phyloP scores from a whole-genome alignment of 345 rosid genomes.

The Pugionium cornutum region DNA sequence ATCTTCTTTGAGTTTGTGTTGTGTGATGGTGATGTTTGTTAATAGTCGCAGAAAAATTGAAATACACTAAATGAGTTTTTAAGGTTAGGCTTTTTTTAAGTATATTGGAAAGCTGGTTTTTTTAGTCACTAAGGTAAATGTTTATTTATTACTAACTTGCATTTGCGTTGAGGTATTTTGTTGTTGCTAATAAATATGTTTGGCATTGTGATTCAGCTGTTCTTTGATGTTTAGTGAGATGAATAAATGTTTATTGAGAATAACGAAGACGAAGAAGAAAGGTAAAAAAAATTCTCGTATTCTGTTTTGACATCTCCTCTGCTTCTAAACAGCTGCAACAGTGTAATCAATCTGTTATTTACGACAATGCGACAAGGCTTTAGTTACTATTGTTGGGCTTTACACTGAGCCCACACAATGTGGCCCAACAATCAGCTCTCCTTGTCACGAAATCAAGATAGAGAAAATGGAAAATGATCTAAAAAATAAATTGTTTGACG shows the following conservation, averaged over 20 bases:
- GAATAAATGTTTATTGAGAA: background rate
- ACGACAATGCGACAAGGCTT: background rate
- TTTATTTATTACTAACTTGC: slow-evolving; percentile 19
- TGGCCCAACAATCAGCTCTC: slow-evolving; percentile 7
- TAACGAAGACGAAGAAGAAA: slow-evolving; percentile 3
- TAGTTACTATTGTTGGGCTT: slow-evolving; percentile 11
- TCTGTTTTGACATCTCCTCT: slow-evolving; percentile 7
- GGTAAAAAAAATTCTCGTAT: background rate
- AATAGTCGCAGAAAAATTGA: background rate
- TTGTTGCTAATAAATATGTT: slow-evolving; percentile 28
- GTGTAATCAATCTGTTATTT: slow-evolving; percentile 5
- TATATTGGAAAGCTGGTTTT: background rate
- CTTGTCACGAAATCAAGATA: slow-evolving; percentile 34
- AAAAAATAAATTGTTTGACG: slow-evolving; percentile 37
- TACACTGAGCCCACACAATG: slow-evolving; percentile 5
- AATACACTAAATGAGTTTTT: slow-evolving; percentile 7
- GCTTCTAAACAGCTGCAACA: background rate
- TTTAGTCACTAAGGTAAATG: background rate
- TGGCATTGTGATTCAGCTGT: slow-evolving; percentile 2
- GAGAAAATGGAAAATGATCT: slow-evolving; percentile 71
- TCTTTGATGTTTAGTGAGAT: background rate
- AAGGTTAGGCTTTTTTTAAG: slow-evolving; percentile 4
- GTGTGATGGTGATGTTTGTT: slow-evolving; percentile 20
- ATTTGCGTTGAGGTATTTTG: slow-evolving; percentile 12
- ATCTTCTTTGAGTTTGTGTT: slow-evolving; percentile 48